Evolutionary conservation across 768 basidiomycete species (phyloP).

Genomic region (Mrakia frigida): DNA sequence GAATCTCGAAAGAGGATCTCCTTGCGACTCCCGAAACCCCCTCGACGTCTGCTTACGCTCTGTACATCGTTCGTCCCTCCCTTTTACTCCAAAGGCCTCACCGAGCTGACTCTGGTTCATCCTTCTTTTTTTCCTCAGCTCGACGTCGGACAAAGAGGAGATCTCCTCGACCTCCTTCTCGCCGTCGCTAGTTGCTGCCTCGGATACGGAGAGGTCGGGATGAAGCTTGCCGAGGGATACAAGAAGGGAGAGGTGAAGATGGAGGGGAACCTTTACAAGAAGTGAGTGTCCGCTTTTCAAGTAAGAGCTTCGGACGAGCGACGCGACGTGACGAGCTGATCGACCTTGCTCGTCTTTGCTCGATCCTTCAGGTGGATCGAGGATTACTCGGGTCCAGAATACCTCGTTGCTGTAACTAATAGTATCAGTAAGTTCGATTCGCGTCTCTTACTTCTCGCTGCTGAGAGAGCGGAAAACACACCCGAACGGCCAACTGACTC

Average conservation of each 20-base stretch:
- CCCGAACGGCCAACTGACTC: too few species aligned
- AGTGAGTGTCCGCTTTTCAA: constrained; percentile 27
- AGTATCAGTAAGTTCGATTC: constrained; percentile 71
- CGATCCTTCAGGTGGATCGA: constrained; percentile 42
- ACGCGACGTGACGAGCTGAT: not conserved
- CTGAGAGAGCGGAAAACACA: too few species aligned
- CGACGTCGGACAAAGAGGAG: constrained; percentile 72
- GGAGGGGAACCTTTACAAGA: constrained; percentile 66
- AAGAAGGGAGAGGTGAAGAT: constrained; percentile 55
- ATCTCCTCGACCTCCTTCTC: constrained; percentile 66
- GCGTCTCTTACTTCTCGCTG: too few species aligned
- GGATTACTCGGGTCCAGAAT: constrained; percentile 68
- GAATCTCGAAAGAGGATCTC: constrained; percentile 59
- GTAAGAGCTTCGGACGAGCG: not conserved
- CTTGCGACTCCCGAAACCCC: constrained; percentile 61
- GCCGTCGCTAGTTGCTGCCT: constrained; percentile 78
- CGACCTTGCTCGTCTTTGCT: not conserved
- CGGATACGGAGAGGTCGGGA: constrained; percentile 87
- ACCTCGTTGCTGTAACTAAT: constrained; percentile 63
- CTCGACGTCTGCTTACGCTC: constrained; percentile 82
- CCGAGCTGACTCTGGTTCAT: not conserved
- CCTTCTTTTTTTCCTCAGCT: constrained; percentile 41
- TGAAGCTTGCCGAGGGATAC: constrained; percentile 51
- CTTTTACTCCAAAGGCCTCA: too few species aligned
- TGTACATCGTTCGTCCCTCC: constrained; percentile 53